A percentile compares a stretch with the other conserved stretches of the same genome.
Conservation (phyloP, 2,329 filamentous ascomycete genomes). For the Aspergillus sp. region DNA sequence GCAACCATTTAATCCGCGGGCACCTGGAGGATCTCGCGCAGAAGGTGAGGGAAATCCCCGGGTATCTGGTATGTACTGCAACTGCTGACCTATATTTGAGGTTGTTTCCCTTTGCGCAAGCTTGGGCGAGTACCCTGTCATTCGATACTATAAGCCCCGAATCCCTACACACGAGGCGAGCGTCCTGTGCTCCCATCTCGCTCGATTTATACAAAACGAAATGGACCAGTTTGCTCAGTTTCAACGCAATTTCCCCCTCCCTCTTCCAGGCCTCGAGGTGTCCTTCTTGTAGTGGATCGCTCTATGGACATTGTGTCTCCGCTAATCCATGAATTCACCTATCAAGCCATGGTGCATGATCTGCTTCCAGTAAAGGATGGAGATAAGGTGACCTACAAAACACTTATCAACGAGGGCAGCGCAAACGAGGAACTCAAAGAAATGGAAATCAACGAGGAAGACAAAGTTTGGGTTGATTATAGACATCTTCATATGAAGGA, state of each 20-base stretch:
- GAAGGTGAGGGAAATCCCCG: slow-evolving; percentile 57
- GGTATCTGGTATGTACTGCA: slow-evolving; percentile 9
- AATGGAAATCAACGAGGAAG: slow-evolving; percentile 83
- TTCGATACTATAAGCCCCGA: slow-evolving; percentile 81
- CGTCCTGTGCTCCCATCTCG: slow-evolving; percentile 81
- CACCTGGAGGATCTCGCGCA: slow-evolving; percentile 84
- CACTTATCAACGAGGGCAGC: slow-evolving; percentile 69
- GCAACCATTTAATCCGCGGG: slow-evolving; percentile 73
- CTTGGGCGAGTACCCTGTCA: slow-evolving; percentile 87
- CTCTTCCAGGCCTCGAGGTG: slow-evolving; percentile 69
- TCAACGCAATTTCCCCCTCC: slow-evolving; percentile 73
- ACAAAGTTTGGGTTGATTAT: slow-evolving; percentile 93
- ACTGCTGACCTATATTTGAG: slow-evolving; percentile 38
- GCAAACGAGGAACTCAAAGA: slow-evolving; percentile 74
- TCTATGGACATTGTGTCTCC: slow-evolving; percentile 90
- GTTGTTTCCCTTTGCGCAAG: slow-evolving; percentile 84
- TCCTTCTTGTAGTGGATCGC: slow-evolving; percentile 82
- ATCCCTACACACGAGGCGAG: slow-evolving; percentile 77
- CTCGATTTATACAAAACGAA: slow-evolving; percentile 85
- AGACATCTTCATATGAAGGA: slow-evolving; percentile 97
- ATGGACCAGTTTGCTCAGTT: slow-evolving; percentile 83
- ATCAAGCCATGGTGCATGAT: slow-evolving; percentile 97
- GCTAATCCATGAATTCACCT: slow-evolving; percentile 91
- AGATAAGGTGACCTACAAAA: slow-evolving; percentile 83
- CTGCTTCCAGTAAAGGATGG: slow-evolving; percentile 81